Conservation (phyloP, 1,139 yeast species). For the Wickerhamomyces sp. region DNA sequence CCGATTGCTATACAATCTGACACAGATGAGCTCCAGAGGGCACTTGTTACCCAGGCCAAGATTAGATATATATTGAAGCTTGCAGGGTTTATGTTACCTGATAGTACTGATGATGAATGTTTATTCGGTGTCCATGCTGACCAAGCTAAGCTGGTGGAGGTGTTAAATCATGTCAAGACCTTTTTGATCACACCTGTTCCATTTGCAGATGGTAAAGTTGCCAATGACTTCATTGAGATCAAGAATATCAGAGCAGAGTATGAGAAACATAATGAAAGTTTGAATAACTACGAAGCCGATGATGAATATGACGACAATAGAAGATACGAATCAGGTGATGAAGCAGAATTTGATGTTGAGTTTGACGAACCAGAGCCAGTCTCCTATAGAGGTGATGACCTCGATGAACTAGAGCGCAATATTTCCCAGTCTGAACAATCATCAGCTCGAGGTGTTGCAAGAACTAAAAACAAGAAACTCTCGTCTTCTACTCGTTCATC, state of each 20-base stretch:
- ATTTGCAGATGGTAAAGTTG: conserved; percentile 19
- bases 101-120: conserved; percentile 17
- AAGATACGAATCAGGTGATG: conserved; percentile 8
- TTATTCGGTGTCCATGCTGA: conserved; percentile 16
- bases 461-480: conserved; percentile 8
- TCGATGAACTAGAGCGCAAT: conserved; percentile 21
- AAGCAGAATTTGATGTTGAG: conserved; percentile 8
- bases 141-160: conserved; percentile 20
- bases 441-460: conserved; percentile 12
- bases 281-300: conserved; percentile 6
- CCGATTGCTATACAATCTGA: conserved; percentile 9
- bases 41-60: conserved; percentile 25
- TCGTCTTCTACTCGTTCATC: conserved; percentile 1
- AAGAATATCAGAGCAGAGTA: conserved; percentile 11
- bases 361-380: conserved; percentile 13
- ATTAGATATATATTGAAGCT: conserved; percentile 27
- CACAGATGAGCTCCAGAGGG: conserved; percentile 5
- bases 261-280: conserved; percentile 4
- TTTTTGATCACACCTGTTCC: conserved; percentile 29
- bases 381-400: conserved; percentile 20
- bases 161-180: conserved; percentile 25
- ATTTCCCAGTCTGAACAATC: conserved; percentile 8
- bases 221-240: conserved; percentile 17
- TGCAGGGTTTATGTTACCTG: conserved; percentile 27
- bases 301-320: conserved; percentile 7